Evolutionary conservation across 1,284 basidiomycete species (phyloP), one percentile per base, ranked within the genome.

Genomic region (Golubevia pallescens): DNA sequence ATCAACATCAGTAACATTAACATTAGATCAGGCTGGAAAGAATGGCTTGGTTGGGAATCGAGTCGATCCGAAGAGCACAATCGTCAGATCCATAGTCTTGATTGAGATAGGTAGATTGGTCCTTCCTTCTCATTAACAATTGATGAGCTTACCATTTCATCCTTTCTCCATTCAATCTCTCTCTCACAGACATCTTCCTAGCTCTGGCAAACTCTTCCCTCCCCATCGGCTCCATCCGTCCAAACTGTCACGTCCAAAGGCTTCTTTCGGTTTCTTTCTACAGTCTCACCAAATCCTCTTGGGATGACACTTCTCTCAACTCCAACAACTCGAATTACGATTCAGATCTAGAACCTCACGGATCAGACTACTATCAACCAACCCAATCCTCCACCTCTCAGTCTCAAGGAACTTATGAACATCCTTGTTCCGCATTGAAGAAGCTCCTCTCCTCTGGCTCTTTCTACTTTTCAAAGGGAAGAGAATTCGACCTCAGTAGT

Each of bases 391-490:
- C 23, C 14, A 13, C 16, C 55, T 13, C 57, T 52, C 48, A 57
- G 23, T 13, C 63, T 57, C n/a, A n/a, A 16, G 21, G 55, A 7
- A 34, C 34, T 8, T 91, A 92, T 77, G 94, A 97, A 78, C 94
- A 98, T 81, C 96, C 97, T 2, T 97, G 94, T 83, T 86, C 90
- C 60, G 92, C 94, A 0, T 89, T 99, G 75, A 92, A 91, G 60
- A 97, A 97, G 86, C 95, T 98, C 60, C 87, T 99, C 5, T 92
- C 93, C 59, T 92, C 92, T 21, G 95, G 95, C 2, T 91, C 92
- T 0, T 99, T 99, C 87, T 99, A 97, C 87, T 97, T 93, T 82
- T 92, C 96, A 3, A 82, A 91, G 20, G 90, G 90, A 69, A 89
- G 92, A 3, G 88, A 89, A 13, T 97, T 95, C 92, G 95, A 99